These are phyloP conservation scores for Phytopythium helicoides DNA, from an alignment of 352 stramenopile species.

Conservation along the genomic window DNA sequence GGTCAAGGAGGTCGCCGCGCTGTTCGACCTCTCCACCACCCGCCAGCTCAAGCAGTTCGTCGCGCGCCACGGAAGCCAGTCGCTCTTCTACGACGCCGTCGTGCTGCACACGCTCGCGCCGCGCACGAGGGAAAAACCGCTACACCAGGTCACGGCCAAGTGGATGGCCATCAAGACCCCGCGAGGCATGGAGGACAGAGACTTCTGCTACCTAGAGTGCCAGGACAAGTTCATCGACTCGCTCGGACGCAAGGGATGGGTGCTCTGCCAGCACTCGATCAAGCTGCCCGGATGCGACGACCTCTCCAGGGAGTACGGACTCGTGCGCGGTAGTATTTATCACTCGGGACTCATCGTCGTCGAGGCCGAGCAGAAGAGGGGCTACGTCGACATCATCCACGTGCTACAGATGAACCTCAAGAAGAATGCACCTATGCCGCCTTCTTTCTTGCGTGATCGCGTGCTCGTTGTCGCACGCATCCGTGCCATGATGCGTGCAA, in stretches of 20 bases:
- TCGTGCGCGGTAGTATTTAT: conserved; percentile 78
- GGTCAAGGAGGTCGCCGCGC: conserved; percentile 67
- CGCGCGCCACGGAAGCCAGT: conserved; percentile 40
- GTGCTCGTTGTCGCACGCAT: conserved; percentile 54
- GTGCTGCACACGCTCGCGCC: conserved; percentile 68
- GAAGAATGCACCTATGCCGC: conserved; percentile 49
- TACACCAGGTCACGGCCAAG: conserved; percentile 85
- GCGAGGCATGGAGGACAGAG: conserved; percentile 54
- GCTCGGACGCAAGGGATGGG: conserved; percentile 74
- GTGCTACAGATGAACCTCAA: conserved; percentile 84
- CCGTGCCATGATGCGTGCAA: conserved; percentile 60
- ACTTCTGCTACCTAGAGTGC: conserved; percentile 82
- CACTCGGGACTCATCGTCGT: conserved; percentile 85
- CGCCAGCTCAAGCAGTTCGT: conserved; percentile 74
- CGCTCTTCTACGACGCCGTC: conserved; percentile 61
- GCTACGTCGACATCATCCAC: conserved; percentile 82
- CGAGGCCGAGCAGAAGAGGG: conserved; percentile 67
- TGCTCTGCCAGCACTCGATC: conserved; percentile 82
- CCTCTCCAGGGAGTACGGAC: conserved; percentile 67
- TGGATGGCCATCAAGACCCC: conserved; percentile 68
- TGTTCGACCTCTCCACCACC: conserved; percentile 68
- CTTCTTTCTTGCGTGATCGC: conserved; percentile 34
- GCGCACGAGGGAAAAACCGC: conserved; percentile 66
- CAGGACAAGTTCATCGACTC: conserved; percentile 88
- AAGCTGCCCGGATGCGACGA: conserved; percentile 77